Evolutionary conservation across 1,139 yeast genomes (phyloP), one percentile per base, ranked within the genome.

Genomic region (Pichia sp.): DNA sequence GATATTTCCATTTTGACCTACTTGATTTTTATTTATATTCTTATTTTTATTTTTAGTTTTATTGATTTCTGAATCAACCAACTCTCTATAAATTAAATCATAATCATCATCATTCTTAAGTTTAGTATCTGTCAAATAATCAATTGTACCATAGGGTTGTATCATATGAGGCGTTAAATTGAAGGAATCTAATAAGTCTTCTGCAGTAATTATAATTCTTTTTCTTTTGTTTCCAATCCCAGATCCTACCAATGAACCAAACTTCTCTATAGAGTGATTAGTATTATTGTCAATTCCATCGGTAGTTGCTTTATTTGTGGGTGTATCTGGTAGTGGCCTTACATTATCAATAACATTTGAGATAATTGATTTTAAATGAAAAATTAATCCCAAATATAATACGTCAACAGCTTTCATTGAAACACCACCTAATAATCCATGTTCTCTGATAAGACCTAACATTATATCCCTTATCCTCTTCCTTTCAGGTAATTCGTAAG

Each of bases 361-460:
- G 18, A 93, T 70, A 7, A 93, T 73, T 57, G 80, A 80, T 61
- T 86, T 86, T 55, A 93, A 69, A 68, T 90, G 93, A 44, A 79
- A 74, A 62, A 91, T 97, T 44, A 93, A 71, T 0, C 96, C 97
- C 14, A 87, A 71, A 30, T 84, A 73, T 58, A 91, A 67, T n/a
- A 93, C 73, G 56, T 90, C 96, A 33, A 88, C 79, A 2, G 87
- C 88, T 19, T 81, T 84, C 16, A 83, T 75, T 51, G 82, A 85
- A 22, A 91, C 73, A 11, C 85, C 83, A 0, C 96, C 96, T 0
- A 93, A 77, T n/a, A 93, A 71, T 0, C 99, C 99, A 65, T 90
- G 83, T 63, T 93, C 99, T 63, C 97, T 76, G 62, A 95, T 87
- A 6, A 86, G 83, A 68, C 96, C 95, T 42, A 84, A 70, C 74